Evolutionary conservation across 2,329 filamentous ascomycete species (phyloP), one percentile per base, ranked within the genome.

Genomic region (Cryphonectria carpinicola): DNA sequence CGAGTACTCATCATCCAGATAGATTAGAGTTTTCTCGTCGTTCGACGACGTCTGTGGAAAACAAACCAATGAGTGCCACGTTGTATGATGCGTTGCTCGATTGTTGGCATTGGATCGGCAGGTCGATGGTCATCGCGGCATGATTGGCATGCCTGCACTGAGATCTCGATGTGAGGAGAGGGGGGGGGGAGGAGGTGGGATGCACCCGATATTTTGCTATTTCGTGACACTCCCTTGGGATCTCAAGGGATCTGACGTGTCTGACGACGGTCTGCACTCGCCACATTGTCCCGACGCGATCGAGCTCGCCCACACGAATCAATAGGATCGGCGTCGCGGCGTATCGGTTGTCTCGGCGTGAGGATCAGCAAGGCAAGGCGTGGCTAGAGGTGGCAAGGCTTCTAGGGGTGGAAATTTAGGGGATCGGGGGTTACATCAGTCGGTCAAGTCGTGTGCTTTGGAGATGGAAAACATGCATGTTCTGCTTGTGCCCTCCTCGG

Each of bases 81-180:
- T 61, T 39, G 35, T 61, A 35, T 35, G 35, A 39, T 32, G 32
- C 58, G 58, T 61, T 10, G 54, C 54, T 32, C 54, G 54, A 32
- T 58, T 32, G 25, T 58, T 58, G 54, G 19, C 28, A 11, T 6
- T 58, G 14, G 54, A 58, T 58, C 54, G 54, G 28, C 28, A 58
- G 25, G 54, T 58, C 35, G 28, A 35, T 7, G 54, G 14, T 17
- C 25, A 25, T 13, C 52, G 17, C 52, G 13, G n/a, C 25, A 32
- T 56, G 28, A 28, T 28, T 56, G 54, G 46, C 28, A 58, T 58
- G 54, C 19, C 54, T 58, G 25, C 54, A 32, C 17, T 35, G 14
- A 19, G 54, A 58, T 58, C 54, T 58, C 54, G 54, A 58, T 58
- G 46, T 49, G 14, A 56, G 52, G 54, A 22, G 14, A 56, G 52